Conservation (phyloP, 2,329 filamentous ascomycete genomes). For the Pseudocercospora macadamiae region DNA sequence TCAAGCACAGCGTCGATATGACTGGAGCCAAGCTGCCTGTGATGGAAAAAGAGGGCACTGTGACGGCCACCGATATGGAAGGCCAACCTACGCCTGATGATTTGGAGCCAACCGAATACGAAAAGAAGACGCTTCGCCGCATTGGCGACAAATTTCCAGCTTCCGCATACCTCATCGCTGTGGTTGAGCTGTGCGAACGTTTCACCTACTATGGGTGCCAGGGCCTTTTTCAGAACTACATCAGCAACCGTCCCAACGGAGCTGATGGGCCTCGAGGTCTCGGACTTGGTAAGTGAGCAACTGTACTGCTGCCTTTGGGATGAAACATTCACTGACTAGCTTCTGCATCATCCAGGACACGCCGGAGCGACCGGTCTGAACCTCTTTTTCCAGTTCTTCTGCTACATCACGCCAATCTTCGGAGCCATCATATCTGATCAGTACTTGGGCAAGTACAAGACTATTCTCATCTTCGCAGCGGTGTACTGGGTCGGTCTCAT, state of each 20-base stretch:
- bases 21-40: constrained; percentile 25
- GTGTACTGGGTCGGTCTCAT: constrained; percentile 68
- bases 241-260: constrained; percentile 45
- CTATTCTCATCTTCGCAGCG: constrained; percentile 67
- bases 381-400: constrained; percentile 55
- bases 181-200: constrained; percentile 55
- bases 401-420: constrained; percentile 51
- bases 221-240: constrained; percentile 56
- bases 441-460: constrained; percentile 69
- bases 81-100: constrained; percentile 32
- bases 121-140: constrained; percentile 47
- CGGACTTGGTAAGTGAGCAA: constrained; percentile 48
- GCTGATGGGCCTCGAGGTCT: constrained; percentile 45
- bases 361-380: constrained; percentile 46
- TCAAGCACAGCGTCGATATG: constrained; percentile 22
- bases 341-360: too few species aligned
- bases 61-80: constrained; percentile 24
- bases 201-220: constrained; percentile 48
- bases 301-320: too few species aligned
- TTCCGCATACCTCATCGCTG: constrained; percentile 52
- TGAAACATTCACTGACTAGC: constrained; percentile 22
- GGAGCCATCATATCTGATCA: constrained; percentile 64
- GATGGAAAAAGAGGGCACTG: constrained; percentile 19
- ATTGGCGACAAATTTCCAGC: constrained; percentile 53
- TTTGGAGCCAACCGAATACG: constrained; percentile 47